Percentiles rank a stretch among this genome's conserved stretches.
Conservation (phyloP, 2,329 filamentous ascomycete species). For the Coniosporium tulheliwenetii region DNA sequence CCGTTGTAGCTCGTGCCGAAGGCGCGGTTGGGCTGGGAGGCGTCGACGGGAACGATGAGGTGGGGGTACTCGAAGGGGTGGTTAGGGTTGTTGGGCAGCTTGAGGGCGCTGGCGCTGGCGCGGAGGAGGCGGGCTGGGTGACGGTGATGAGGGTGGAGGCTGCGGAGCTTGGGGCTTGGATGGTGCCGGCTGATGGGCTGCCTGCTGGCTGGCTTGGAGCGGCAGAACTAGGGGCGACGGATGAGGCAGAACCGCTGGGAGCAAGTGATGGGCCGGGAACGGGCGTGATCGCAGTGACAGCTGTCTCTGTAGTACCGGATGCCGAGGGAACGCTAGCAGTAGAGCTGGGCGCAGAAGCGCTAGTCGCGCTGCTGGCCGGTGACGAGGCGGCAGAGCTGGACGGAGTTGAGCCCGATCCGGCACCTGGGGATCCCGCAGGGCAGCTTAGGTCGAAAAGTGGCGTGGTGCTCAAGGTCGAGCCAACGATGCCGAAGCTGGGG, state of each 20-base stretch:
- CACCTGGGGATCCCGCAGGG: conserved; percentile 11
- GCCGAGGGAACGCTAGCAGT: neutral
- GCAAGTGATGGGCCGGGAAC: neutral
- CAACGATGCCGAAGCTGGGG: conserved; percentile 58
- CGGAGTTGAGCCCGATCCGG: neutral
- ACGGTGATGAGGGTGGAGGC: neutral
- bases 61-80: conserved; percentile 20
- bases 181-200: too few species aligned
- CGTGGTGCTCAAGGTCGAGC: conserved; percentile 32
- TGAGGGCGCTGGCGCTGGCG: neutral
- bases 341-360: conserved; percentile 1
- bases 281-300: neutral
- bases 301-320: neutral
- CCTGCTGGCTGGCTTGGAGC: neutral
- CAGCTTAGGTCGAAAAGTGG: conserved; percentile 52
- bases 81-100: conserved; percentile 13
- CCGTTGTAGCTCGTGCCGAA: conserved; percentile 25
- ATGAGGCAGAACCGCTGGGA: neutral
- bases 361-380: conserved; percentile 1
- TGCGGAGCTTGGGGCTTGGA: neutral
- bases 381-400: conserved; percentile 4
- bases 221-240: neutral
- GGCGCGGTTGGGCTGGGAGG: conserved; percentile 18
- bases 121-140: neutral
- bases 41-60: conserved; percentile 21